Percentiles rank a stretch among this genome's conserved stretches.
Conservation (phyloP, 2,329 filamentous ascomycete species). For the Raffaelea arxii region DNA sequence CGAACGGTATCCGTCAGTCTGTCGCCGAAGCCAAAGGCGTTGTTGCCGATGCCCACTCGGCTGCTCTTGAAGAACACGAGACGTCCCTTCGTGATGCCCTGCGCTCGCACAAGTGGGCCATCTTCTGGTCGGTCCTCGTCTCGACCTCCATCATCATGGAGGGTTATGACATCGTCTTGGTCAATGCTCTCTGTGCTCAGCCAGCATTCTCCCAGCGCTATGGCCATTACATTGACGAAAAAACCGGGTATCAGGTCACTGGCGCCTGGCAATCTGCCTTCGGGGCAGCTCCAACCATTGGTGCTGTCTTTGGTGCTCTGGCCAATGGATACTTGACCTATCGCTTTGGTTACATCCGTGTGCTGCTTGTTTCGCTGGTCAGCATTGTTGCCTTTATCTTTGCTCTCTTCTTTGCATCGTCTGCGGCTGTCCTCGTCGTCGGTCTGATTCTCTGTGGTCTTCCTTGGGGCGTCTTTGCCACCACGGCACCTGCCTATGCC, state of each 20-base stretch:
- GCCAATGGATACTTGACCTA: background rate
- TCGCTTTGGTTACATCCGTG: background rate
- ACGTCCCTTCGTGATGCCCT: background rate
- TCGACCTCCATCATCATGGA: background rate
- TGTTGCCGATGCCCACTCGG: background rate
- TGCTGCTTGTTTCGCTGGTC: background rate
- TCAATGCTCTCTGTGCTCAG: background rate
- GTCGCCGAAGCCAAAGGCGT: background rate
- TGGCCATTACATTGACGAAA: background rate
- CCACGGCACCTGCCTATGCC: conserved; percentile 31
- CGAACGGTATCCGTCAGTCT: background rate
- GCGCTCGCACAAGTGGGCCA: background rate
- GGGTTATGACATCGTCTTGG: background rate
- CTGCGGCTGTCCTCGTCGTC: background rate
- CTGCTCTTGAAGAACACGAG: background rate
- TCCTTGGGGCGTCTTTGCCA: conserved; percentile 36
- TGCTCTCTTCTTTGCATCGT: background rate
- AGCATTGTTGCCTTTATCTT: background rate
- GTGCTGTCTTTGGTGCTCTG: background rate
- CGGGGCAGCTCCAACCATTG: background rate
- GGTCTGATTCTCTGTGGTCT: conserved; percentile 11
- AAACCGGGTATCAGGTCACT: background rate
- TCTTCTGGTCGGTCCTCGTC: background rate
- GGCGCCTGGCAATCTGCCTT: background rate
- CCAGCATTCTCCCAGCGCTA: background rate